phyloP scores from a whole-genome alignment of 2,329 filamentous ascomycete species.

The Shiraia sp. region DNA sequence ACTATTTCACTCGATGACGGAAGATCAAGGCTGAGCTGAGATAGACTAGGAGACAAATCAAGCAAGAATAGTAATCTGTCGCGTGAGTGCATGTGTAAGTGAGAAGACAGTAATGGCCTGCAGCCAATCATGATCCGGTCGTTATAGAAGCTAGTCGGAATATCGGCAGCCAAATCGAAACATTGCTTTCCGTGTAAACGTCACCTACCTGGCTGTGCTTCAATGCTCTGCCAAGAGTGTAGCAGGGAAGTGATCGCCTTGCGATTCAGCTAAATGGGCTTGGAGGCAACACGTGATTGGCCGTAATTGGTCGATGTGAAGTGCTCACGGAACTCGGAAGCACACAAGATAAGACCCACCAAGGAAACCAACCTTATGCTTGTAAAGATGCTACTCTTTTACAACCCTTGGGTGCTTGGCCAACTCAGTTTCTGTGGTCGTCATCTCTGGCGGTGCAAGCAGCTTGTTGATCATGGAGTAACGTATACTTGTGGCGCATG shows the following conservation, averaged over 20 bases:
- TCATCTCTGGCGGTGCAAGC: constrained; percentile 23
- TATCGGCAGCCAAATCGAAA: too few relatives aligned
- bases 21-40: not conserved
- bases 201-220: constrained; percentile 31
- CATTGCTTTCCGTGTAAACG: constrained; percentile 21
- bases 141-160: too few relatives aligned
- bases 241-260: constrained; percentile 12
- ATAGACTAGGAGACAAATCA: not conserved
- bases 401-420: constrained; percentile 10
- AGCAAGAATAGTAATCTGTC: constrained; percentile 20
- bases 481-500: too few relatives aligned
- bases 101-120: too few relatives aligned
- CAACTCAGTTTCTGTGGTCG: constrained; percentile 22
- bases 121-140: too few relatives aligned
- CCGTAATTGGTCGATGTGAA: constrained; percentile 10
- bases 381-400: constrained; percentile 2
- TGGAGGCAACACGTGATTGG: constrained; percentile 22
- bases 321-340: constrained; percentile 22
- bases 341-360: too few relatives aligned
- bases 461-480: constrained; percentile 1
- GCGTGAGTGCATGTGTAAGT: constrained; percentile 8
- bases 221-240: constrained; percentile 19
- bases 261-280: constrained; percentile 17
- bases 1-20: too few relatives aligned
- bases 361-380: too few relatives aligned